Conservation (phyloP, 805 yeast species). For the Saccharomycopsis amapae region DNA sequence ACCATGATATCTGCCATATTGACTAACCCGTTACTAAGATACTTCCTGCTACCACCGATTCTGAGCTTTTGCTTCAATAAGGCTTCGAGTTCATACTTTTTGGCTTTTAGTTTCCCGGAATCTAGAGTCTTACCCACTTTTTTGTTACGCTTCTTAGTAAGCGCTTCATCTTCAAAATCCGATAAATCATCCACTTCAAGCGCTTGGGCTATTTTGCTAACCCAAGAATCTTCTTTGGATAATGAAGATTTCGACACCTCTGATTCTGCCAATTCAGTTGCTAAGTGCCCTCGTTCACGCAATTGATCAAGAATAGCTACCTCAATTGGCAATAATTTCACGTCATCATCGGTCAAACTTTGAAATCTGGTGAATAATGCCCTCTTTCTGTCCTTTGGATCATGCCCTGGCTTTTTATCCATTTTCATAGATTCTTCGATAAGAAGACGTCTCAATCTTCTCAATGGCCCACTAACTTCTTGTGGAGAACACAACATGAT, state of each 20-base stretch:
- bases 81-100: slow-evolving; percentile 46
- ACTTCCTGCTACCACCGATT: slow-evolving; percentile 40
- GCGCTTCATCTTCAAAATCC: slow-evolving; percentile 62
- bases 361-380: slow-evolving; percentile 1
- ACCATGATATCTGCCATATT: slow-evolving; percentile 74
- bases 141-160: slow-evolving; percentile 55
- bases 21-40: slow-evolving; percentile 70
- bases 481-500: slow-evolving; percentile 89
- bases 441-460: slow-evolving; percentile 53
- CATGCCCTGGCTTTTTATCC: slow-evolving; percentile 30
- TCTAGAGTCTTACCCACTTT: slow-evolving; percentile 46
- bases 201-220: slow-evolving; percentile 87
- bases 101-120: slow-evolving; percentile 39
- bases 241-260: slow-evolving; percentile 52
- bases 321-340: slow-evolving; percentile 70
- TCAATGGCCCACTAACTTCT: slow-evolving; percentile 83
- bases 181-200: slow-evolving; percentile 69
- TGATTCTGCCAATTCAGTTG: slow-evolving; percentile 71
- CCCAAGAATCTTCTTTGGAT: slow-evolving; percentile 71
- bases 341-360: slow-evolving; percentile 31
- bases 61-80: slow-evolving; percentile 51
- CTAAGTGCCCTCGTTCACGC: slow-evolving; percentile 58
- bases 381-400: slow-evolving; percentile 23
- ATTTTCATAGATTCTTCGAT: slow-evolving; percentile 21
- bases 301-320: slow-evolving; percentile 63